Conservation (phyloP, 441 rosid species). For the Geranium incanum region DNA sequence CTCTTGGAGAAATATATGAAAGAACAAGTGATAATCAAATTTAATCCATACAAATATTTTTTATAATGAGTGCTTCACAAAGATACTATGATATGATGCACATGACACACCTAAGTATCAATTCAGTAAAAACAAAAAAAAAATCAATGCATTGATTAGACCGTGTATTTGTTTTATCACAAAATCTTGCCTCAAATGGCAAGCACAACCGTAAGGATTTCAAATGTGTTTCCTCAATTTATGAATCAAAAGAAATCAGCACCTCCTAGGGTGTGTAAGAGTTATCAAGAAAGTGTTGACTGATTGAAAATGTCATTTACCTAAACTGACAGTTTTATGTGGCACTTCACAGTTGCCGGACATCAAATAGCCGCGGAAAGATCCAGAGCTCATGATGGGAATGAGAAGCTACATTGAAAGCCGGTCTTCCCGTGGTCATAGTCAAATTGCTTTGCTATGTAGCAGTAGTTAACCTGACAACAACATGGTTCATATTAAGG, state of each 20-base stretch:
- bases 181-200: background rate
- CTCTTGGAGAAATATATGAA: background rate
- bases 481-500: conserved; percentile 9
- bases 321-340: conserved; percentile 17
- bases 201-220: background rate
- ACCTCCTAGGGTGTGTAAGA: background rate
- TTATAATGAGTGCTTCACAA: no score
- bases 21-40: background rate
- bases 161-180: background rate
- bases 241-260: conserved; percentile 10
- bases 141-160: conserved; percentile 7
- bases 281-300: conserved; percentile 12
- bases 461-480: conserved; percentile 77
- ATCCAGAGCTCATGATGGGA: conserved; percentile 29
- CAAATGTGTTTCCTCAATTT: conserved; percentile 12
- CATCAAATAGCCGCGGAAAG: background rate
- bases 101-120: background rate
- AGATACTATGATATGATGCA: background rate
- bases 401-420: conserved; percentile 52
- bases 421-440: conserved; percentile 65
- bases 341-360: conserved; percentile 1
- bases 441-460: conserved; percentile 56
- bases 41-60: no score
- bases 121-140: background rate
- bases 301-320: conserved; percentile 17